Evolutionary conservation across 1,284 basidiomycete species (phyloP), one percentile per base, ranked within the genome.

Genomic region (Ustilago curta): DNA sequence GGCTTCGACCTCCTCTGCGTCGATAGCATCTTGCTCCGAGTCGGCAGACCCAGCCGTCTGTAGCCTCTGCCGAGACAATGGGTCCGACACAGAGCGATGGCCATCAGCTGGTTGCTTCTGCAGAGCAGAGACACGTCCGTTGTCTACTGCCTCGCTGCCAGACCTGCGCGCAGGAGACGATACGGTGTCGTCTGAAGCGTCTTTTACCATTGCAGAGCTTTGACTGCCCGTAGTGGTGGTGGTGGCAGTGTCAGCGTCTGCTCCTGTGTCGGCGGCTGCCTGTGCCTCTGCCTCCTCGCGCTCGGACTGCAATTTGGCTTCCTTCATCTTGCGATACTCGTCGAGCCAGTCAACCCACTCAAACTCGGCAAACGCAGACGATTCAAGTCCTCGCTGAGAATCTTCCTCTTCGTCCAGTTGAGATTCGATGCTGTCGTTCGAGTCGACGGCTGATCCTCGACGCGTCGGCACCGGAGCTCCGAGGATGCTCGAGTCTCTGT

Each of bases 301-400:
- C 67, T 87, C 87, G 0, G 87, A 86, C 29, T 85, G 76, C 35
- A 89, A 84, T 80, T 88, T 88, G 51, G 87, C 88, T 52, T 87
- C 87, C 78, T 89, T 89, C 85, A 88, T 87, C 60, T 86, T 84
- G 57, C 87, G 87, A 78, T 89, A 89, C 75, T 88, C 87, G 77
- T 89, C 88, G 56, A 88, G 84, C 88, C 88, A 89, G 73, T 89
- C 88, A 31, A 89, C 87, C 88, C 88, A 89, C 71, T 89, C 88
- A 59, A 89, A 87, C 37, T 87, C 87, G 44, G 73, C 73, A 51
- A 76, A 76, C 11, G 72, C 66, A 1, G 67, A 63, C 8, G 70
- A 59, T 16, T 52, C 62, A 12, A 69, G 50, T 16, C 44, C 59
- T 14, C 65, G 55, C 12, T 69, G 62, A 19, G 51, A 43, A 18